These are phyloP conservation scores for Fagus crenata DNA, from an alignment of 306 rosid species.

Conservation along the genomic window DNA sequence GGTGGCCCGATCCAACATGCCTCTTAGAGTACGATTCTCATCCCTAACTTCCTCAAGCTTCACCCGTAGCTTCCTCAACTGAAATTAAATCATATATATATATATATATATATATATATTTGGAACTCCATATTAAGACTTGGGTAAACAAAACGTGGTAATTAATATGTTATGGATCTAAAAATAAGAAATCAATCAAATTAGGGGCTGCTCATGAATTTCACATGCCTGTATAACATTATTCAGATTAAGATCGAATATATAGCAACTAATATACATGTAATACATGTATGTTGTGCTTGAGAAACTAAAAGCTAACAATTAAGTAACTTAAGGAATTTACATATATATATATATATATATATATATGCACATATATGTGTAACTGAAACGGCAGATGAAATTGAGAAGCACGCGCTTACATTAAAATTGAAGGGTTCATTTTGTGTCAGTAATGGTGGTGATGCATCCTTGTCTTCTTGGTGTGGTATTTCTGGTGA, in stretches of 20 bases:
- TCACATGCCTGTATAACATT: slow-evolving; percentile 13
- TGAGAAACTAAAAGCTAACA: no score
- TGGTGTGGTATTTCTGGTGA: slow-evolving; percentile 17
- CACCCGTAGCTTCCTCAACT: slow-evolving; percentile 31
- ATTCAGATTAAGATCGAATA: slow-evolving; percentile 15
- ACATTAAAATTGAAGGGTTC: slow-evolving; percentile 14
- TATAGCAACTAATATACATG: background rate
- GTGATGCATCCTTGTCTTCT: slow-evolving; percentile 13
- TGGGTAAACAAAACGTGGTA: background rate
- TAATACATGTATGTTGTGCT: no score
- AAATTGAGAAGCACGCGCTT: slow-evolving; percentile 32
- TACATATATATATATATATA: no score
- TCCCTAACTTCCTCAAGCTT: slow-evolving; percentile 40
- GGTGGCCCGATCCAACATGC: slow-evolving; percentile 31
- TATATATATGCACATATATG: no score
- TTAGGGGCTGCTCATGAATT: slow-evolving; percentile 24
- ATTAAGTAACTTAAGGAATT: no score
- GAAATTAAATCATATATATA: background rate
- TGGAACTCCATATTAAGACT: background rate
- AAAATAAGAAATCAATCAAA: slow-evolving; percentile 18
- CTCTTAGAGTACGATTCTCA: slow-evolving; percentile 40
- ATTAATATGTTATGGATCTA: background rate
- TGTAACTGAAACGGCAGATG: background rate
- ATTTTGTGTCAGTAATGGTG: background rate
- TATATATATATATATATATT: background rate